Conservation (phyloP, 371 early-diverging fungal genomes). For the Lichtheimia corymbifera region DNA sequence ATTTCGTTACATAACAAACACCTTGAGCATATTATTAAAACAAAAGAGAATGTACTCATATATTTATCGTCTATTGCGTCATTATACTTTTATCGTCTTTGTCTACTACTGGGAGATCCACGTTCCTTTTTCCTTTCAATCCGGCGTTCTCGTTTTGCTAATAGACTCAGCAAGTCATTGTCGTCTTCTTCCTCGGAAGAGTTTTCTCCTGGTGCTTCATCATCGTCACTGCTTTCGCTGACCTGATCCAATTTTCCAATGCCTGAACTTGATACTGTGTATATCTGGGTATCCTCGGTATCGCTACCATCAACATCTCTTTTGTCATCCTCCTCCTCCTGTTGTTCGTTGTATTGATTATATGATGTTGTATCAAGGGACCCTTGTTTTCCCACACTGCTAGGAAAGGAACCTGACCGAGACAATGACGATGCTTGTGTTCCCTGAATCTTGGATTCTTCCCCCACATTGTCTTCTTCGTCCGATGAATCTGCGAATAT, state of each 20-base stretch:
- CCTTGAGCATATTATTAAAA: too few relatives aligned
- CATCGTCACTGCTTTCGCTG: conserved; percentile 6
- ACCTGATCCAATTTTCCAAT: conserved; percentile 11
- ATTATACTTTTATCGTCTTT: too few relatives aligned
- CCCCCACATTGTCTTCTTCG: not conserved
- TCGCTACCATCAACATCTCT: not conserved
- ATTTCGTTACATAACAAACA: too few relatives aligned
- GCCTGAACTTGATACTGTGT: not conserved
- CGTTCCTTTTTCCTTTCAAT: conserved; percentile 8
- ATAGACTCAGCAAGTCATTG: conserved; percentile 5
- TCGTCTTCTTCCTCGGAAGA: conserved; percentile 4
- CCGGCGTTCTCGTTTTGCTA: conserved; percentile 9
- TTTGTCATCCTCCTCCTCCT: not conserved
- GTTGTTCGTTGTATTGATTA: not conserved
- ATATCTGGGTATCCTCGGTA: too few relatives aligned
- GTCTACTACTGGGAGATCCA: not conserved
- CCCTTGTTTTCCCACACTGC: too few relatives aligned
- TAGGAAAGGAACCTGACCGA: too few relatives aligned
- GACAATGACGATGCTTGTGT: too few relatives aligned
- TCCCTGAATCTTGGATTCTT: too few relatives aligned
- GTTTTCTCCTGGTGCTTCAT: not conserved
- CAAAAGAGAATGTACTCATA: too few relatives aligned
- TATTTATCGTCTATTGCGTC: too few relatives aligned
- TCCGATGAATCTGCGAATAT: conserved; percentile 4
- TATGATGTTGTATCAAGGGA: not conserved